Percentiles rank a stretch among this genome's conserved stretches.
These are phyloP conservation scores for Gaultheria prostrata DNA, from an alignment of 148 eudicot species.

Conservation along the genomic window DNA sequence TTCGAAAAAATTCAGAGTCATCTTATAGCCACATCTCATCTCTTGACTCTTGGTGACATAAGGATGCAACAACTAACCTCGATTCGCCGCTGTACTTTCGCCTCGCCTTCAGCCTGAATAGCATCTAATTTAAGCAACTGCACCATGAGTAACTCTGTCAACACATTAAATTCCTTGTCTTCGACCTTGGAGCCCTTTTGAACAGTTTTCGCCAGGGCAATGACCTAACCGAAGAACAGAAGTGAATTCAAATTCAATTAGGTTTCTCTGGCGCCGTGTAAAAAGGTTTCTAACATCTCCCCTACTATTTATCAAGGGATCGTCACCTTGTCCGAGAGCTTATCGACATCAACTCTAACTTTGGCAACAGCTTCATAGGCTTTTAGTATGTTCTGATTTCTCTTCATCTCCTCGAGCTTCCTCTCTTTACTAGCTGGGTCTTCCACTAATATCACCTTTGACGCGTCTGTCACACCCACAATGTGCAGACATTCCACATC, in stretches of 20 bases:
- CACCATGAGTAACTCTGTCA: constrained; percentile 52
- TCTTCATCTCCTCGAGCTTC: constrained; percentile 20
- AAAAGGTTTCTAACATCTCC: background rate
- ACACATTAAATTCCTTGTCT: constrained; percentile 24
- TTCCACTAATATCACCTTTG: constrained; percentile 30
- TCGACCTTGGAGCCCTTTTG: constrained; percentile 12
- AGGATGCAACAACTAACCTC: constrained; percentile 41
- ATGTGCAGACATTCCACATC: constrained; percentile 29
- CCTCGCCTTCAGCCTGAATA: constrained; percentile 56
- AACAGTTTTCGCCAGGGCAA: constrained; percentile 11
- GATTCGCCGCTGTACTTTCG: constrained; percentile 40
- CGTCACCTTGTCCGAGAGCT: constrained; percentile 25
- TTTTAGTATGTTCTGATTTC: background rate
- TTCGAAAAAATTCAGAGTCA: background rate
- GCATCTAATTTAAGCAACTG: constrained; percentile 54
- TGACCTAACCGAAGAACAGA: constrained; percentile 19
- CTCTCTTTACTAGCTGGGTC: constrained; percentile 31
- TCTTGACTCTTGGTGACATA: background rate
- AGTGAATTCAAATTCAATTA: background rate
- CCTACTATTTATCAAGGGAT: background rate
- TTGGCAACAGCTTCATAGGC: constrained; percentile 22
- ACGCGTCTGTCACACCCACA: constrained; percentile 28
- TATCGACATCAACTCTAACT: constrained; percentile 22
- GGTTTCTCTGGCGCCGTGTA: background rate
- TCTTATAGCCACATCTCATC: background rate